Percentiles rank a stretch among this genome's conserved stretches.
Conservation (phyloP, 2,329 filamentous ascomycete genomes). For the Sporothrix humicola region DNA sequence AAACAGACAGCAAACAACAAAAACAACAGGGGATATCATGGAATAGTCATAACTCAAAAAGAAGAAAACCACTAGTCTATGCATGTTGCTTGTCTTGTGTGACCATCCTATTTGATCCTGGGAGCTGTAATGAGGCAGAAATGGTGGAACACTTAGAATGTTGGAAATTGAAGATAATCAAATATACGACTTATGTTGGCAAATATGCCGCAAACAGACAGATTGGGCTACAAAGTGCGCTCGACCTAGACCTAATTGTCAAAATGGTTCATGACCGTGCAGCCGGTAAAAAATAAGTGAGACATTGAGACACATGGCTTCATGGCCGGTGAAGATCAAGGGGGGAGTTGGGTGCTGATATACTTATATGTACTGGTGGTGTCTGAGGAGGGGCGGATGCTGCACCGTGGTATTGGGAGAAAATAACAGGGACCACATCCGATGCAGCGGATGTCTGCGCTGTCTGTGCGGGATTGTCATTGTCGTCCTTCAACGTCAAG, state of each 20-base stretch:
- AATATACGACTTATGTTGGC: no score
- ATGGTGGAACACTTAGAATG: background rate
- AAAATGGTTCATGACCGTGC: no score
- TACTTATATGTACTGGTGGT: no score
- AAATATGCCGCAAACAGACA: background rate
- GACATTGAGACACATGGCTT: background rate
- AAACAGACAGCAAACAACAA: background rate
- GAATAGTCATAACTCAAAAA: background rate
- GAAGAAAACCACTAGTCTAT: background rate
- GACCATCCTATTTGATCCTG: background rate
- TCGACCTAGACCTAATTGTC: no score
- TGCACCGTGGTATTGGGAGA: background rate
- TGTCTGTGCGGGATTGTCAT: background rate
- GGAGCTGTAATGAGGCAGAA: background rate
- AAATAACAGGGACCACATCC: background rate
- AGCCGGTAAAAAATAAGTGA: background rate
- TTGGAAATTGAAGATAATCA: background rate
- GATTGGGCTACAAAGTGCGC: slow-evolving; percentile 4
- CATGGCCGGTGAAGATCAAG: background rate
- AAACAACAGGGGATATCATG: background rate
- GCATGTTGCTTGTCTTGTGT: background rate
- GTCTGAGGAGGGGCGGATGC: background rate
- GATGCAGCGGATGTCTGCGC: slow-evolving; percentile 9
- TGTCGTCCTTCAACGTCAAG: background rate
- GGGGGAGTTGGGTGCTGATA: background rate